Percentiles rank a stretch among this genome's conserved stretches.
Conservation (phyloP, 2,329 filamentous ascomycete species). For the Microdochium paspali region DNA sequence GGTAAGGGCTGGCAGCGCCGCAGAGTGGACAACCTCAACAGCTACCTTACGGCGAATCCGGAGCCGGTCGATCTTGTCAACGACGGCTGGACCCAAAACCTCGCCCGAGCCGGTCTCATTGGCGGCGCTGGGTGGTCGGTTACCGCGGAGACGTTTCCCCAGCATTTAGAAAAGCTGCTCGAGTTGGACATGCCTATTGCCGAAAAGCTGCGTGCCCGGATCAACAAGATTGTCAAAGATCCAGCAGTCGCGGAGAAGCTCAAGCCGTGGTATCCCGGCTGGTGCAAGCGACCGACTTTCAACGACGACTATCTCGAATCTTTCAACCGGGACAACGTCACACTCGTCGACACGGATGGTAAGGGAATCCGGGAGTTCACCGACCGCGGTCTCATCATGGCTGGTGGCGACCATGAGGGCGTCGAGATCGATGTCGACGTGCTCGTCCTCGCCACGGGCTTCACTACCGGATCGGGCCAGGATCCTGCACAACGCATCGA, state of each 20-base stretch:
- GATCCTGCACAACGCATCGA: slow-evolving; percentile 7
- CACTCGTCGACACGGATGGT: slow-evolving; percentile 37
- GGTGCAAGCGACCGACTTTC: slow-evolving; percentile 44
- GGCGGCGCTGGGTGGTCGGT: slow-evolving; percentile 10
- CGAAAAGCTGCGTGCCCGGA: slow-evolving; percentile 27
- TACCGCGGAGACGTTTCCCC: slow-evolving; percentile 11
- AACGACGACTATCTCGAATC: slow-evolving; percentile 35
- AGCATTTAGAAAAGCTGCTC: neutral
- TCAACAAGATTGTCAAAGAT: slow-evolving; percentile 30
- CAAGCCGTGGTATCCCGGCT: slow-evolving; percentile 39
- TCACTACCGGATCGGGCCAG: neutral
- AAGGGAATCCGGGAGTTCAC: slow-evolving; percentile 29
- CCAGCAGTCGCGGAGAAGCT: slow-evolving; percentile 18
- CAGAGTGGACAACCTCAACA: slow-evolving; percentile 27
- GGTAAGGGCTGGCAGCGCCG: slow-evolving; percentile 27
- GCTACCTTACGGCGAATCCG: slow-evolving; percentile 16
- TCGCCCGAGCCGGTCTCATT: slow-evolving; percentile 14
- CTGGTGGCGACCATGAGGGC: slow-evolving; percentile 24
- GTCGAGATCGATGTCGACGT: slow-evolving; percentile 10
- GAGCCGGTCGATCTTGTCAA: slow-evolving; percentile 22
- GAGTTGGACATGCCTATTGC: slow-evolving; percentile 19
- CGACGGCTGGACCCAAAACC: slow-evolving; percentile 25
- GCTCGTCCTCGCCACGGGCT: slow-evolving; percentile 10
- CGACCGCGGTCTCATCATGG: slow-evolving; percentile 25
- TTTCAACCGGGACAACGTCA: slow-evolving; percentile 40